Base-by-base conservation (phyloP, 768 basidiomycete species). In the Amanita exitialis region DNA sequence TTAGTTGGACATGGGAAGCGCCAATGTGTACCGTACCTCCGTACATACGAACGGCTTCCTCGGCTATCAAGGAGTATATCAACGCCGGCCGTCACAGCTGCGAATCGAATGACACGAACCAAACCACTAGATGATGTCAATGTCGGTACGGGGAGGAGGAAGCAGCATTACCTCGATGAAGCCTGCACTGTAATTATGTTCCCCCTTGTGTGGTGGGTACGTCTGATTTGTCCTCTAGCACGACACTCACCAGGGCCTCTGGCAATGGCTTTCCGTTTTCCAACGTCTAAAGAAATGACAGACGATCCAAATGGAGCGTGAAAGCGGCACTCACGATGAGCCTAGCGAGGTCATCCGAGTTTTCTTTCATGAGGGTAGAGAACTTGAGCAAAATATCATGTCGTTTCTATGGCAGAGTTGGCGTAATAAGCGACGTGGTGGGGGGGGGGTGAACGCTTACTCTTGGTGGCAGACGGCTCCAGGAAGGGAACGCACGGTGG, bases 251-350 rank as follows among this genome's bases (percentile, higher is more conserved):
- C 78, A 88, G 86, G 32, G 79, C 88, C 57, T 97, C 93, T 0
- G 72, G 69, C 39, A 96, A 69, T 6, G 92, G 77, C 69, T 98
- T 99, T 32, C 96, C 96, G 61, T 99, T 99, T 71, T 99, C 96
- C 53, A 93, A 68, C 5, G 91, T 94, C 90, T 91, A 64, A 35
- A 35, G 21, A 30, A 1, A 16, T 12, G 4, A 35, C 25, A 23
- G 23, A 12, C 9, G 27, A 32, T 16, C n/a, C 3, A 18, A 34
- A 18, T 23, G 34, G 53, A 28, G 21, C 47, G 44, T 38, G 56
- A 45, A 48, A 46, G 45, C n/a, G 38, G 30, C 30, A 70, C 84
- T 62, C 47, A 89, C 90, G 57, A 96, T 90, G 53, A 99, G 78
- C 39, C 86, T 78, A 2, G 81, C 80, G 34, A 99, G 72, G 63